A percentile compares a stretch with the other conserved stretches of the same genome.
These are phyloP conservation scores for Cytospora piceae DNA, from an alignment of 2,329 filamentous ascomycete genomes.

Conservation along the genomic window DNA sequence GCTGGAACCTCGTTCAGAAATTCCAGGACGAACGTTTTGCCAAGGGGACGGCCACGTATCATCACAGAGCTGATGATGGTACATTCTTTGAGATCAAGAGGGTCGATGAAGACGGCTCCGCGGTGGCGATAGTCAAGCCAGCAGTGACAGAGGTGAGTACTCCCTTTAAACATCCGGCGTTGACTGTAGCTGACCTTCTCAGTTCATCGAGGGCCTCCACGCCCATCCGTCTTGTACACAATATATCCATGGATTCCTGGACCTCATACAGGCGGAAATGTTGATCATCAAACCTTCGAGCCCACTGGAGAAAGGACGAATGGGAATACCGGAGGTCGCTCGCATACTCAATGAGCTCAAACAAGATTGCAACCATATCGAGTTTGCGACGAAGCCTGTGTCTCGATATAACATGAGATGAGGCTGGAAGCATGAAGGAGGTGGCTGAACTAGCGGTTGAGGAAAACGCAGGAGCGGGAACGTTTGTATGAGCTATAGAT, in stretches of 20 bases:
- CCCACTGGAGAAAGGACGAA: background rate
- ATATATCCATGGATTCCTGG: background rate
- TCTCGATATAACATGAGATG: no score
- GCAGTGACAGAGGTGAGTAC: slow-evolving; percentile 5
- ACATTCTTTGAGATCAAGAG: slow-evolving; percentile 2
- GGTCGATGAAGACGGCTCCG: background rate
- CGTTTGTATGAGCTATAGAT: no score
- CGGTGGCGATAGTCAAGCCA: background rate
- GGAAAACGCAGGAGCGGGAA: no score
- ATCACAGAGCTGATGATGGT: background rate
- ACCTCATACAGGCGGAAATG: slow-evolving; percentile 2
- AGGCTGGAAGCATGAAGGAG: no score
- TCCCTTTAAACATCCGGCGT: no score
- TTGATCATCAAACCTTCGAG: background rate
- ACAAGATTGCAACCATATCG: no score
- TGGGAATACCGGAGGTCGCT: background rate
- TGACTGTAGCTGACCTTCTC: no score
- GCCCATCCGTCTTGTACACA: background rate
- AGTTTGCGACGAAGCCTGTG: no score
- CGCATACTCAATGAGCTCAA: no score
- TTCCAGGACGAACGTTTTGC: background rate
- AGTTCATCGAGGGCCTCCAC: slow-evolving; percentile 5
- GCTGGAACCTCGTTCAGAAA: slow-evolving; percentile 2
- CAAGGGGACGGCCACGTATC: background rate
- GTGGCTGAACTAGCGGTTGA: no score